These are phyloP conservation scores for Viola pubescens DNA, from an alignment of 441 rosid genomes.

Conservation along the genomic window DNA sequence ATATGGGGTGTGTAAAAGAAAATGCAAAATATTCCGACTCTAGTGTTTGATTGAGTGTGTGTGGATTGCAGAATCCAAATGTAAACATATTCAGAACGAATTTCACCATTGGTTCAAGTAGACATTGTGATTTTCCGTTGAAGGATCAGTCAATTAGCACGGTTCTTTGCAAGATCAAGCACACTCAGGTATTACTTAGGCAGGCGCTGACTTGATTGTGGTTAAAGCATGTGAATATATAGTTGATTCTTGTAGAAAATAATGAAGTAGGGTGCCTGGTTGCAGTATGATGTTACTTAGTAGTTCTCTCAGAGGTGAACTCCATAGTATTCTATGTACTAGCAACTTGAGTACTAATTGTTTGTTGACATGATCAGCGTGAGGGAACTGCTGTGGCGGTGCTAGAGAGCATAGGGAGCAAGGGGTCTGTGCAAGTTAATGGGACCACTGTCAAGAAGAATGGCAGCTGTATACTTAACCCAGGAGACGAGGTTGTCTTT, in stretches of 20 bases:
- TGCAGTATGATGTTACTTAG: constrained; percentile 1
- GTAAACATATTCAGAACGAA: constrained; percentile 27
- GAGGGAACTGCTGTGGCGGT: constrained; percentile 61
- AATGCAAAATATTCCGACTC: background rate
- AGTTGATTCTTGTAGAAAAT: too few relatives aligned
- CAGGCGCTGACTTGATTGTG: too few relatives aligned
- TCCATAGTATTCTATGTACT: constrained; percentile 37
- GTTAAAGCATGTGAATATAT: too few relatives aligned
- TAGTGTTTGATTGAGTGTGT: background rate
- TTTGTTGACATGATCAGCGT: constrained; percentile 76
- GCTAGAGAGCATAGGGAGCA: constrained; percentile 73
- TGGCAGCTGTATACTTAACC: constrained; percentile 38
- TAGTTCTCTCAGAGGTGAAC: constrained; percentile 45
- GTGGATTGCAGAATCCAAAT: constrained; percentile 46
- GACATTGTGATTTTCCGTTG: constrained; percentile 38
- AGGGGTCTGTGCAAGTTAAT: constrained; percentile 74
- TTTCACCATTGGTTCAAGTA: constrained; percentile 57
- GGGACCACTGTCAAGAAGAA: constrained; percentile 49
- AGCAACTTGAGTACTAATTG: constrained; percentile 66
- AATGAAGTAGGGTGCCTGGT: too few relatives aligned
- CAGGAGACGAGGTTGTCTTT: constrained; percentile 81
- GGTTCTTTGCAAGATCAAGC: constrained; percentile 56
- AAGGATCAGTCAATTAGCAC: constrained; percentile 46
- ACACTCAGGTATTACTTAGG: constrained; percentile 42
- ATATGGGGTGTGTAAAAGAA: background rate